Conservation (phyloP, 148 eudicot genomes). For the Rhododendron williamsianum region DNA sequence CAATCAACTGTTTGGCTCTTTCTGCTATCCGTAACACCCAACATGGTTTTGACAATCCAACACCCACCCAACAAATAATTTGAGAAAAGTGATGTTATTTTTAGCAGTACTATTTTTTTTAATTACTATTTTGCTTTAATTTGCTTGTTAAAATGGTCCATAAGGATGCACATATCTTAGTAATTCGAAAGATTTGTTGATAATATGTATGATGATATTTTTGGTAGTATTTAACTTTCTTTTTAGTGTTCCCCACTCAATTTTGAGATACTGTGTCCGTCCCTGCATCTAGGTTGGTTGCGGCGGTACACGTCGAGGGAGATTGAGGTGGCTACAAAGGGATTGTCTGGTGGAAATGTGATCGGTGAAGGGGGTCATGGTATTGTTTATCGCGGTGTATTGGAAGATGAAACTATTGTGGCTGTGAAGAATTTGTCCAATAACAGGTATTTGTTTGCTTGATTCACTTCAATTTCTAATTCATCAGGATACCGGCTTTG, state of each 20-base stretch:
- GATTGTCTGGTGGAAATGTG: constrained; percentile 71
- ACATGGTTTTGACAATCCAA: background rate
- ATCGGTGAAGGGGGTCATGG: constrained; percentile 99
- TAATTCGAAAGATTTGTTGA: background rate
- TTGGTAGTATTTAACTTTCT: background rate
- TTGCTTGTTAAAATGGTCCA: background rate
- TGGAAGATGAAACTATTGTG: constrained; percentile 66
- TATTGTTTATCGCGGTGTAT: constrained; percentile 72
- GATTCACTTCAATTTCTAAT: constrained; percentile 1
- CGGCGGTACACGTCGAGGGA: constrained; percentile 88
- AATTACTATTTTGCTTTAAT: background rate
- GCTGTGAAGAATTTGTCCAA: constrained; percentile 87
- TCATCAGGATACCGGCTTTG: background rate
- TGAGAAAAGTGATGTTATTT: background rate
- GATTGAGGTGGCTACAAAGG: constrained; percentile 72
- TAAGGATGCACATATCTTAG: background rate
- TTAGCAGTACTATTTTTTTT: background rate
- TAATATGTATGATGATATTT: too few species aligned
- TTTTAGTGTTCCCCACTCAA: background rate
- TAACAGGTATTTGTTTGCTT: constrained; percentile 46
- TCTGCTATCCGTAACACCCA: too few species aligned
- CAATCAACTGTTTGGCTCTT: background rate
- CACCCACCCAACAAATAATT: too few species aligned
- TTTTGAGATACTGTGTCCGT: background rate
- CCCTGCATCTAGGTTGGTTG: constrained; percentile 73